Evolutionary conservation across 1,284 basidiomycete species (phyloP), one percentile per base, ranked within the genome.

Genomic region (Volvariella volvacea): DNA sequence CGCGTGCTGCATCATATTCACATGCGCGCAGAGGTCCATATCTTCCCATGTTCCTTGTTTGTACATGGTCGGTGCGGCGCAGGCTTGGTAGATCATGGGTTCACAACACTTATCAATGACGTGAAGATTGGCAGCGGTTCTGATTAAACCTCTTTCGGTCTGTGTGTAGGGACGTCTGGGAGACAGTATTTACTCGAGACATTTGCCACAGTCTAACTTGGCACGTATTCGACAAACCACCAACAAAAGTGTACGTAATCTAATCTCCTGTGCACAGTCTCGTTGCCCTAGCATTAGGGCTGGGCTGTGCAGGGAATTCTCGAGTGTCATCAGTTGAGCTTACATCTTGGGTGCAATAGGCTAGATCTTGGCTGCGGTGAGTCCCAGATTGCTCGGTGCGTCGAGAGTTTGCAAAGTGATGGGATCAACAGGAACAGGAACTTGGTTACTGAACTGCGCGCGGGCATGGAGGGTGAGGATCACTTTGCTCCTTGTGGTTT

Each of bases 311-410:
- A 6, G 25, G 25, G 25, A 28, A 12, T 6, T 6, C 25, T 28
- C 25, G 25, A 12, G 25, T 28, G 12, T 28, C 12, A 28, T 28
- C 25, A 28, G 25, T 28, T 28, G 12, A 6, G 25, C 25, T 28
- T 12, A 28, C 25, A 12, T 12, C 6, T 28, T 6, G 25, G 25
- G 12, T 28, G 6, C 12, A 6, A 36, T 15, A 81, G 78, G 19
- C 64, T 86, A 21, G 83, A 86, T 53, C 62, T 86, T 37, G 83
- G 81, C 16, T 85, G 82, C 53, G 83, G 81, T 80, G 50, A 54
- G 74, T 64, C 25, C 38, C 46, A 9, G 42, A 20, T 21, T 41
- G 15, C 10, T 33, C 12, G n/a, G 34, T n/a, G 17, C 31, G 16
- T 7, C n/a, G 20, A 36, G 28, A 4, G 21, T 49, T 22, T 41